phyloP scores from a whole-genome alignment of 75 land plant genomes.

The Cunninghamia lanceolata region DNA sequence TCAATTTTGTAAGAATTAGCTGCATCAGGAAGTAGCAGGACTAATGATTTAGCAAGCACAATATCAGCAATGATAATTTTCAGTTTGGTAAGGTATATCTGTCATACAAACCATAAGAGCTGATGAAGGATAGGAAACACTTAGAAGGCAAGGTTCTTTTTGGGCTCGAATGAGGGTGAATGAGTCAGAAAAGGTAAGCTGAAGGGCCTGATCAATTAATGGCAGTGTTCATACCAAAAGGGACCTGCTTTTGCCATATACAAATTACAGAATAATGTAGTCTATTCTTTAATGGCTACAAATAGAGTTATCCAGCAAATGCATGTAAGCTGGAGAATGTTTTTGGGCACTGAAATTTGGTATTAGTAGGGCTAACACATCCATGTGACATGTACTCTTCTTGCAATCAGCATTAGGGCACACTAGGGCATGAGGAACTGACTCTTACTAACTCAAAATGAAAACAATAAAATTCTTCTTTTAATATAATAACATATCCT shows the following conservation, averaged over 20 bases:
- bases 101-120: background rate
- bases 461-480: too few species aligned
- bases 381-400: background rate
- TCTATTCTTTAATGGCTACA: background rate
- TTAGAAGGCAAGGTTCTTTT: background rate
- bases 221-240: background rate
- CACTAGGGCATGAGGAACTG: too few species aligned
- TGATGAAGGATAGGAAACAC: background rate
- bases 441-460: too few species aligned
- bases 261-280: background rate
- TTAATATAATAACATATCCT: background rate
- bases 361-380: background rate
- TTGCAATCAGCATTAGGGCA: background rate
- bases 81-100: background rate
- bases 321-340: background rate
- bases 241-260: background rate
- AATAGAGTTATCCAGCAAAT: background rate
- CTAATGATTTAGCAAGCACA: background rate
- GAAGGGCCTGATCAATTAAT: background rate
- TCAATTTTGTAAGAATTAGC: background rate
- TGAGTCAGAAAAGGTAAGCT: background rate
- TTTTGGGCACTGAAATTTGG: background rate
- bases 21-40: background rate
- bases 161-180: background rate
- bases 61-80: background rate